Evolutionary conservation across 371 early-diverging fungal genomes (phyloP).

Genomic region (Nematocida parisii): DNA sequence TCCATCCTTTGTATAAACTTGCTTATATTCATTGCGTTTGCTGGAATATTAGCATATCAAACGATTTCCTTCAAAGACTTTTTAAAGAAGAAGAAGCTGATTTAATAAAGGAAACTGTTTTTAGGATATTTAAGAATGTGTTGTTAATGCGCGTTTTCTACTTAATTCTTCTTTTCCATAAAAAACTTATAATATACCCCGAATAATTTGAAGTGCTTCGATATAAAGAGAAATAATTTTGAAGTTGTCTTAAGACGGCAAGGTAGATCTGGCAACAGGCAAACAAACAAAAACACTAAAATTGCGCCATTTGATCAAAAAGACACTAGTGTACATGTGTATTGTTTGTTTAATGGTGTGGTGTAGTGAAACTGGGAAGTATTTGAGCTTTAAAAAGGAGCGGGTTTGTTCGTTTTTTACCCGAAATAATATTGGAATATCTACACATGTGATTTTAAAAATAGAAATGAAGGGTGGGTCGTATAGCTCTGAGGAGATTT

Average conservation of each 20-base stretch:
- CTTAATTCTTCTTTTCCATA: too few relatives aligned
- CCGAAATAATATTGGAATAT: constrained; percentile 15
- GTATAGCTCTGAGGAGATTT: constrained; percentile 11
- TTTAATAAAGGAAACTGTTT: constrained; percentile 53
- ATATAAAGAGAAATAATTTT: too few relatives aligned
- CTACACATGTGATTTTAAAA: constrained; percentile 9
- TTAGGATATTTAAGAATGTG: too few relatives aligned
- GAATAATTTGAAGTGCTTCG: too few relatives aligned
- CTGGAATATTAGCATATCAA: constrained; percentile 64
- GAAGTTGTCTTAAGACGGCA: too few relatives aligned
- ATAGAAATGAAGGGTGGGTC: neutral
- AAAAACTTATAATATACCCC: too few relatives aligned
- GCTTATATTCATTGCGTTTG: constrained; percentile 63
- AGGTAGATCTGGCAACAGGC: too few relatives aligned
- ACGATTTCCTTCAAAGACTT: constrained; percentile 66
- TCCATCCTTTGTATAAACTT: constrained; percentile 64
- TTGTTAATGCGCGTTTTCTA: too few relatives aligned
- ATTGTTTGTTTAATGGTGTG: constrained; percentile 31
- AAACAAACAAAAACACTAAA: too few relatives aligned
- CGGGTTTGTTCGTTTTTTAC: constrained; percentile 27
- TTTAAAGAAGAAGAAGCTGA: constrained; percentile 70
- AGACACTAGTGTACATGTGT: neutral
- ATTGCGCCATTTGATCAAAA: neutral
- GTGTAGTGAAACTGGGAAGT: constrained; percentile 23
- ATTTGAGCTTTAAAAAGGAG: constrained; percentile 20